Percentiles rank a stretch among this genome's conserved stretches.
Evolutionary conservation across 345 rosid genomes (phyloP).

Genomic region (Excoecaria agallocha): DNA sequence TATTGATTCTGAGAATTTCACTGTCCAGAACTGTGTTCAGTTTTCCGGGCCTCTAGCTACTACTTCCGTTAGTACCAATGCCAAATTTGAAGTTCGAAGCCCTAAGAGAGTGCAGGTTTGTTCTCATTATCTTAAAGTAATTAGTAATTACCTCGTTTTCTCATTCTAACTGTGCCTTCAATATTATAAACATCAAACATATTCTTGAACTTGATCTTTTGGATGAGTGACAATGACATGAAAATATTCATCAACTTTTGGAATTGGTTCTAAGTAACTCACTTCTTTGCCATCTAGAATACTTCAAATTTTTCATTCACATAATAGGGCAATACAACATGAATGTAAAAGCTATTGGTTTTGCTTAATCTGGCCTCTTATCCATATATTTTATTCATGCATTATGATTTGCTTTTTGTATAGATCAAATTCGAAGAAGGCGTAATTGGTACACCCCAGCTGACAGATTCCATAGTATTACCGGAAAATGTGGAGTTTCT

Average conservation of each 20-base stretch:
- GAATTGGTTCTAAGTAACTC: neutral
- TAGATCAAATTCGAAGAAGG: constrained; percentile 94
- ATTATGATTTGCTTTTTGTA: neutral
- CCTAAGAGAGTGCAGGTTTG: constrained; percentile 87
- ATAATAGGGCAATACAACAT: neutral
- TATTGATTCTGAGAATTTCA: constrained; percentile 74
- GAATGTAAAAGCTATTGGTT: neutral
- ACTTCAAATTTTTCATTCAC: neutral
- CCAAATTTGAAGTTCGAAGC: constrained; percentile 84
- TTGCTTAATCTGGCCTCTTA: neutral
- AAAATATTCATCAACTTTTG: neutral
- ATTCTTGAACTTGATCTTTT: neutral
- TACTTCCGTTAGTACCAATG: constrained; percentile 75
- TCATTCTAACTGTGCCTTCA: neutral
- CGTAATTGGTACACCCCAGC: constrained; percentile 84
- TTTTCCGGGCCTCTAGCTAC: constrained; percentile 79
- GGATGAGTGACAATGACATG: neutral
- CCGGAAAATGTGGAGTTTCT: constrained; percentile 76
- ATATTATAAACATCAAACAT: neutral
- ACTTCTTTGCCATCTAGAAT: neutral
- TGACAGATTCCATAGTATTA: constrained; percentile 76
- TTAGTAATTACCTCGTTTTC: no score
- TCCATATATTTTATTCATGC: neutral
- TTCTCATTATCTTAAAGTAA: neutral
- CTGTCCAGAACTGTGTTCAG: constrained; percentile 73